phyloP scores from a whole-genome alignment of 306 rosid genomes.

The Alnus glutinosa region DNA sequence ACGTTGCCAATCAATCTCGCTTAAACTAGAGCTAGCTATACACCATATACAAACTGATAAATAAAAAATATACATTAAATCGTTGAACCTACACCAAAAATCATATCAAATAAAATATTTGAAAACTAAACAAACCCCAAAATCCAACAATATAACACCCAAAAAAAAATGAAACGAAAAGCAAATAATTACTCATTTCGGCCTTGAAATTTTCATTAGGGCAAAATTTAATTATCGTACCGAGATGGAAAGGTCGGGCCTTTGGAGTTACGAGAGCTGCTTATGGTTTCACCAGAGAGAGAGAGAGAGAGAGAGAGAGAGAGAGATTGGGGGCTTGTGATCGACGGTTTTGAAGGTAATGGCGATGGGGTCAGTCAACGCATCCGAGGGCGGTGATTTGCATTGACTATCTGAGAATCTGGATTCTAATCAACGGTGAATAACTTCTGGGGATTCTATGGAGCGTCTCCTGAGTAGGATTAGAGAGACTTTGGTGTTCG shows the following conservation, averaged over 20 bases:
- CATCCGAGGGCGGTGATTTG: slow-evolving; percentile 12
- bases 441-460: neutral
- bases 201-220: neutral
- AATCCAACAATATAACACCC: neutral
- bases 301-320: slow-evolving; percentile 17
- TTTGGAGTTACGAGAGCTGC: slow-evolving; percentile 18
- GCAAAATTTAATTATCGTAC: slow-evolving; percentile 31
- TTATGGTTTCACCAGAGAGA: slow-evolving; percentile 50
- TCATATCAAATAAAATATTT: neutral
- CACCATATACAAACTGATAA: neutral
- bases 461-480: neutral
- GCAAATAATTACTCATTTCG: neutral
- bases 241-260: slow-evolving; percentile 15
- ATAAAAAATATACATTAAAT: neutral
- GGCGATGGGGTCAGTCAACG: slow-evolving; percentile 26
- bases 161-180: neutral
- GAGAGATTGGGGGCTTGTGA: slow-evolving; percentile 17
- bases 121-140: neutral
- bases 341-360: slow-evolving; percentile 19
- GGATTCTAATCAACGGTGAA: slow-evolving; percentile 1
- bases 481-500: neutral
- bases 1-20: slow-evolving; percentile 18
- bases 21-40: neutral
- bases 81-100: neutral
- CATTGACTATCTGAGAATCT: neutral